A percentile compares a stretch with the other conserved stretches of the same genome.
Evolutionary conservation across 257 asterid genomes (phyloP).

Genomic region (Fraxinus quadrangulata): DNA sequence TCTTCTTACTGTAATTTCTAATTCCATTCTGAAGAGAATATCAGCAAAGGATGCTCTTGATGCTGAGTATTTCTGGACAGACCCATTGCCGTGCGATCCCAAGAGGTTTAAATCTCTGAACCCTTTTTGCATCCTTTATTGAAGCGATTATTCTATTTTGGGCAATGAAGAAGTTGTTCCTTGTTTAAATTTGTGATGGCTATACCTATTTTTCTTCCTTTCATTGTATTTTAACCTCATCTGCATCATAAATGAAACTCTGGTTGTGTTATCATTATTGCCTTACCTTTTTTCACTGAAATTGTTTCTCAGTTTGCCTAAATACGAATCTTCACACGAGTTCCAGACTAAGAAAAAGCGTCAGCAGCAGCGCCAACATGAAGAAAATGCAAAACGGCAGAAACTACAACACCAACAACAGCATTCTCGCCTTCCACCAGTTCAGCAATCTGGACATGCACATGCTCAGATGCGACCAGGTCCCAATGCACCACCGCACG

Average conservation of each 20-base stretch:
- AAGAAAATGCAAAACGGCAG: constrained; percentile 73
- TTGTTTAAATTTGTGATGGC: neutral
- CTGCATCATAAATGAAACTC: neutral
- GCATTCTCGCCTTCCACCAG: constrained; percentile 66
- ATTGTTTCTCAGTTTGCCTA: constrained; percentile 59
- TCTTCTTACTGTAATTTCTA: neutral
- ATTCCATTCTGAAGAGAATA: constrained; percentile 58
- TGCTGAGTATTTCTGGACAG: constrained; percentile 87
- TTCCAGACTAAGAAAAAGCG: constrained; percentile 93
- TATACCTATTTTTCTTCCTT: neutral
- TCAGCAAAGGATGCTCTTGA: constrained; percentile 88
- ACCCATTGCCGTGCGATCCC: constrained; percentile 88
- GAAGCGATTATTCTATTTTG: neutral
- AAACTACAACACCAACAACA: constrained; percentile 71
- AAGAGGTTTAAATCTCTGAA: constrained; percentile 50
- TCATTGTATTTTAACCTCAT: neutral
- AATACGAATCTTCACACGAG: constrained; percentile 84
- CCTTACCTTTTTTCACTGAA: constrained; percentile 10
- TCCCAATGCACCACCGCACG: constrained; percentile 52
- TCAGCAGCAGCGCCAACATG: constrained; percentile 78
- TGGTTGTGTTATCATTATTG: neutral
- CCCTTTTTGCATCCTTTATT: neutral
- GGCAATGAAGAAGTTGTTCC: neutral
- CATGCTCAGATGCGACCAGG: constrained; percentile 71
- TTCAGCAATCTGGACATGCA: constrained; percentile 67